Conservation (phyloP, 2,329 filamentous ascomycete genomes). For the Coniochaeta hoffmannii region DNA sequence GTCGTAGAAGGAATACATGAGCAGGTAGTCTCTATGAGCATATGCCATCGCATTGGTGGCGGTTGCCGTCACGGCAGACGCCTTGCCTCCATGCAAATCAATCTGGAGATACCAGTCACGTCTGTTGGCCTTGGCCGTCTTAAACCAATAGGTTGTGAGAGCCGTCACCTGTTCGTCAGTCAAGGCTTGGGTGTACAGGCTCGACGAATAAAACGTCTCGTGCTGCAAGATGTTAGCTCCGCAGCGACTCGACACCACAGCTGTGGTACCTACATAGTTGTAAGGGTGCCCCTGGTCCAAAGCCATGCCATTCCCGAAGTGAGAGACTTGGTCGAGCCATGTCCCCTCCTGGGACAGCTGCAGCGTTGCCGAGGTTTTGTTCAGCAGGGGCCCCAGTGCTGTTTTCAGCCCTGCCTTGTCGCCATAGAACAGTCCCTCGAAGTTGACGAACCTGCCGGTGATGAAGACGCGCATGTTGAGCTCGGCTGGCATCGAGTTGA, state of each 20-base stretch:
- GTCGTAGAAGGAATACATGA: conserved; percentile 41
- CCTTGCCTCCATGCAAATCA: conserved; percentile 32
- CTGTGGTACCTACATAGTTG: conserved; percentile 10
- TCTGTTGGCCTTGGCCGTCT: conserved; percentile 24
- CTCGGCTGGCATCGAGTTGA: conserved; percentile 27
- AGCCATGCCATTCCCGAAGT: conserved; percentile 22
- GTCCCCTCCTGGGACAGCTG: conserved; percentile 20
- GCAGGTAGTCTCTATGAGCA: conserved; percentile 35
- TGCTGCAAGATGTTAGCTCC: conserved; percentile 19
- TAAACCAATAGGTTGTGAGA: conserved; percentile 33
- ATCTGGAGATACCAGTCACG: conserved; percentile 34
- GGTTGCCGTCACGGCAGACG: conserved; percentile 25
- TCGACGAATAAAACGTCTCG: conserved; percentile 35
- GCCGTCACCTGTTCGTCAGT: conserved; percentile 23
- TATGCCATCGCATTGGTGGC: conserved; percentile 26
- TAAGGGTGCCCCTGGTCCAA: conserved; percentile 23
- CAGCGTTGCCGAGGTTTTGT: conserved; percentile 24
- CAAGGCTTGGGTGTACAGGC: conserved; percentile 29
- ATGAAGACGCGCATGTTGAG: conserved; percentile 34
- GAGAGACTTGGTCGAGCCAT: conserved; percentile 23
- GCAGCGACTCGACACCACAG: not conserved
- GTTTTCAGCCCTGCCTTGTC: conserved; percentile 23
- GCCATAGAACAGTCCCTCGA: conserved; percentile 31
- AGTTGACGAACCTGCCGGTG: conserved; percentile 23
- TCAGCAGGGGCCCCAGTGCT: conserved; percentile 25